Base-by-base conservation (phyloP, 352 stramenopile genomes). In the Thraustochytrium sp. region DNA sequence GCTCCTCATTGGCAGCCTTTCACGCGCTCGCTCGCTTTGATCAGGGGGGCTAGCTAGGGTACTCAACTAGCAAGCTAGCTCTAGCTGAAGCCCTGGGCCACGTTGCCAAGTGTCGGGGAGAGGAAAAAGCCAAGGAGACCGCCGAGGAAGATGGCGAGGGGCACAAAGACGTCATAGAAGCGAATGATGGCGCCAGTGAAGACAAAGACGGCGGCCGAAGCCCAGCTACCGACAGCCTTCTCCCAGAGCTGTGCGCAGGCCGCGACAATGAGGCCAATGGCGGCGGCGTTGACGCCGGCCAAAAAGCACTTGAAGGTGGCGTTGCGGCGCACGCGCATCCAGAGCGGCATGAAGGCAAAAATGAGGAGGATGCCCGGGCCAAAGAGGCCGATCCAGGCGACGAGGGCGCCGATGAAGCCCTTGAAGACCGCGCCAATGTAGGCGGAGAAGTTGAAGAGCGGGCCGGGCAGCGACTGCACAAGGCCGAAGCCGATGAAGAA, bases 381-480 rank as follows among this genome's bases (percentile, higher is more conserved):
- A 85, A 98, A 97, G 31, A 98, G 89, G 48, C 94, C 94, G 23
- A 91, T 23, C 42, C 89, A 94, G 1, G 91, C 92, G 38, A 97
- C 85, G n/a, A 98, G 76, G 34, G 92, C 94, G 5, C 95, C 95
- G 5, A 90, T 76, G 29, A 97, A 86, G 2, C 93, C 93, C 64
- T 92, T 90, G 55, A 94, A 92, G 38, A 97, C 90, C 26, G 89
- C 90, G 8, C 95, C 95, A 1, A 98, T 86, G 86, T 97, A 98
- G 4, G 93, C 87, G 62, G 94, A 92, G 76, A 98, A 97, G 89
- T 98, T 98, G 89, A 98, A 98, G 8, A 98, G 86, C 3, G 95
- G 94, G 0, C 95, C 95, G 16, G 95, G 94, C 64, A 98, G 90
- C 23, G 91, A 93, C 86, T 98, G 94, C 9, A 96, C 92, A 23